Conservation (phyloP, 2,329 filamentous ascomycete species). For the Phaeosphaeria sp. region DNA sequence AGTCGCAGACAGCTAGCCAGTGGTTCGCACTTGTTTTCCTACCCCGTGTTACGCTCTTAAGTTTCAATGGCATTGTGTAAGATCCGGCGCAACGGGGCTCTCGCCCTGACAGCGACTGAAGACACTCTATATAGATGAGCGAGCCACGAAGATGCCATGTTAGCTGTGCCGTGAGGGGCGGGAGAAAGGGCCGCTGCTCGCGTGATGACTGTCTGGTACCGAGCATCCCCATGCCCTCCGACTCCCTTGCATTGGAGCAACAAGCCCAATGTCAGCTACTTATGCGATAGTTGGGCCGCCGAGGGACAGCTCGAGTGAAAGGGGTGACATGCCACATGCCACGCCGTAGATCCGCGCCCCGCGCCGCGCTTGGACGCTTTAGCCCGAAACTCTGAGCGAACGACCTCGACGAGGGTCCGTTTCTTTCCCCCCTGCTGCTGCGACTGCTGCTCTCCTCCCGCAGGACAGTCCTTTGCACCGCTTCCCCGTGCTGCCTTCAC, state of each 20-base stretch:
- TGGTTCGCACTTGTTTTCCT: not conserved
- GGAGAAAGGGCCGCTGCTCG: not conserved
- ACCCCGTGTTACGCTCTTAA: not conserved
- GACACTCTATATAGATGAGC: not conserved
- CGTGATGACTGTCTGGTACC: not conserved
- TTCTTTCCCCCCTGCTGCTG: not conserved
- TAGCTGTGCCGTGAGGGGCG: not conserved
- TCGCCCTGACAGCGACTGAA: not conserved
- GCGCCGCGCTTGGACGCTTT: not conserved
- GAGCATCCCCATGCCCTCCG: not conserved
- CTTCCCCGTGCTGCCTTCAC: conserved; percentile 20
- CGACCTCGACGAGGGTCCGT: not conserved
- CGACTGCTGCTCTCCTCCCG: not conserved
- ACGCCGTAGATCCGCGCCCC: not conserved
- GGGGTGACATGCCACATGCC: not conserved
- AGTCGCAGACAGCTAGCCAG: not conserved
- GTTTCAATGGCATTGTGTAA: conserved; percentile 2
- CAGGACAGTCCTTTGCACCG: conserved; percentile 20
- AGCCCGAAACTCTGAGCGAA: not conserved
- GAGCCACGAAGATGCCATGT: not conserved
- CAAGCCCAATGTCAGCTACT: not conserved
- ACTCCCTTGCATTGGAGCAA: not conserved
- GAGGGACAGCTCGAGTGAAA: not conserved
- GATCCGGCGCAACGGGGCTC: not conserved
- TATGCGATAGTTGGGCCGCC: not conserved